These are phyloP conservation scores for Alternaria ethzedia DNA, from an alignment of 2,329 filamentous ascomycete genomes.

Conservation along the genomic window DNA sequence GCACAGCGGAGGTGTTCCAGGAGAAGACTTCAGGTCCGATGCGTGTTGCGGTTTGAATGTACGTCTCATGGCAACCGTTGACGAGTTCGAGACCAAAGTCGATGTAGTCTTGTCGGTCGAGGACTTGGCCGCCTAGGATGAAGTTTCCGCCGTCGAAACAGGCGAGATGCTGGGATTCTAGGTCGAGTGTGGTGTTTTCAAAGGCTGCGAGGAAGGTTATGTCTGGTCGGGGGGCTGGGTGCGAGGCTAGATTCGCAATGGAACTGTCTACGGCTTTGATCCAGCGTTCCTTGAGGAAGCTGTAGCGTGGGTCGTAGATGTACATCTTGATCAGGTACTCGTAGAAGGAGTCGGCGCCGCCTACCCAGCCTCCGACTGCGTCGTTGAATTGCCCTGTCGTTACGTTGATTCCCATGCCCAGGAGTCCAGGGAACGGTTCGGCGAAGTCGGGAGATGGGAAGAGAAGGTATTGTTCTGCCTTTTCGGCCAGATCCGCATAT, in stretches of 20 bases:
- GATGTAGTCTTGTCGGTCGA: constrained; percentile 70
- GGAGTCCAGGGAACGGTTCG: constrained; percentile 78
- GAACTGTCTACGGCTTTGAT: constrained; percentile 75
- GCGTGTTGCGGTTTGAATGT: constrained; percentile 68
- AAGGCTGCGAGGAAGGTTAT: constrained; percentile 74
- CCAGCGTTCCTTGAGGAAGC: constrained; percentile 74
- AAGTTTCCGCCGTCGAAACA: constrained; percentile 89
- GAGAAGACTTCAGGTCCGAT: constrained; percentile 74
- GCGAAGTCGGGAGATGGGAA: constrained; percentile 65
- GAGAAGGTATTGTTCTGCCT: constrained; percentile 73
- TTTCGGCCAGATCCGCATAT: constrained; percentile 71
- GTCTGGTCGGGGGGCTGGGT: constrained; percentile 70
- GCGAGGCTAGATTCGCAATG: constrained; percentile 72
- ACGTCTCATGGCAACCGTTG: constrained; percentile 76
- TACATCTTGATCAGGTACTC: constrained; percentile 94
- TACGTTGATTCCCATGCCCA: constrained; percentile 72
- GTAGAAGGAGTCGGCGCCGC: constrained; percentile 81
- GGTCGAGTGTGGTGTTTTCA: constrained; percentile 50
- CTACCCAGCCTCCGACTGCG: constrained; percentile 75
- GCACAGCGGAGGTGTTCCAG: constrained; percentile 46
- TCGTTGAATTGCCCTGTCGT: constrained; percentile 71
- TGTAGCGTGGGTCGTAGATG: constrained; percentile 75
- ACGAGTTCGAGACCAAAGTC: constrained; percentile 77
- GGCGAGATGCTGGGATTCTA: constrained; percentile 62
- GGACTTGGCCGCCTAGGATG: constrained; percentile 77